Evolutionary conservation across 225 moss, liverwort and hornwort species (phyloP), one percentile per base, ranked within the genome.

Genomic region (Sphagnum contortum): DNA sequence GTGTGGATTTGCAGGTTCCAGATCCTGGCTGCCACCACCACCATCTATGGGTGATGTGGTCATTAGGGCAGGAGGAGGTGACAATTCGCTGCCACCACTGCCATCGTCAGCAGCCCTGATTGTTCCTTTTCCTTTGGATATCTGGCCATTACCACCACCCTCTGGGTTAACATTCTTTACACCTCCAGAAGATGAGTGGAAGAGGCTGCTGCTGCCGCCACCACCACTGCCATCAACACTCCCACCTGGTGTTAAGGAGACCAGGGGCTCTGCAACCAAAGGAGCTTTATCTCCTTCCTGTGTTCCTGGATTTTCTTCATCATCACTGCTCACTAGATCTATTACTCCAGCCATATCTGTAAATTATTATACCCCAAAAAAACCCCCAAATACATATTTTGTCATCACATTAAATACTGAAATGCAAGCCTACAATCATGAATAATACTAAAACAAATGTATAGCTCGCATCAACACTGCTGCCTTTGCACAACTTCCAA

Each of bases 311-410:
- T 65, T 62, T 11, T 77, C 77, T 61, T 89, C 85, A 8, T 83
- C 88, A 55, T 85, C 85, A 51, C 85, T 89, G 58, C 87, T 88
- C 46, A 73, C 64, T 9, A 89, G 72, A 50, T 73, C 69, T 55
- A 86, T 86, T 55, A 79, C 79, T 11, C n/a, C 57, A 48, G 60
- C 61, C 79, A 76, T 75, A 56, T 67, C 69, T 80, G 69, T 47
- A 52, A 29, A 29, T 29, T 29, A 29, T 29, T 29, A 29, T 29
- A 29, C 29, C 29, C 29, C 29, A 29, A 29, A 29, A 29, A 29
- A 29, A 1, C 29, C 29, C 29, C 29, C 29, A 29, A 29, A 29
- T 29, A 29, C 29, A 29, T 29, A 29, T 29, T 29, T 29, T 29
- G 29, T 29, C 29, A 29, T 52, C 9, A 52, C 52, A 52, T 52